Evolutionary conservation across 2,329 filamentous ascomycete genomes (phyloP).

Genomic region (Colletotrichum echinochloae): DNA sequence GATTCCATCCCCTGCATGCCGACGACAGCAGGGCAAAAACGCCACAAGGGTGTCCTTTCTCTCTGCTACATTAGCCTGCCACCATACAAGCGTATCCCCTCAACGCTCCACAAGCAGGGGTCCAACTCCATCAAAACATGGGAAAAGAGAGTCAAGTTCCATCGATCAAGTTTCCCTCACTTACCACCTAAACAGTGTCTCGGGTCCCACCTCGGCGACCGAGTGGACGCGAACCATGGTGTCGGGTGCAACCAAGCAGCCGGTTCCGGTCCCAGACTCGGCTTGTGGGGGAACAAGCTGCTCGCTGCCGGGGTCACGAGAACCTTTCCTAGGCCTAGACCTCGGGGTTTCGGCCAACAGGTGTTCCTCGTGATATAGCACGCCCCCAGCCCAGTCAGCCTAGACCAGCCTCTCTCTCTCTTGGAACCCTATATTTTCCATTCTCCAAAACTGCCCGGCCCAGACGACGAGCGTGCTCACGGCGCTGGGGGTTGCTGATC

Average conservation of each 20-base stretch:
- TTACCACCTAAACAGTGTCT: not conserved
- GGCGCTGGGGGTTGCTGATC: conserved; percentile 71
- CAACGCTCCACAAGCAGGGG: not conserved
- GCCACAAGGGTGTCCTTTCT: not conserved
- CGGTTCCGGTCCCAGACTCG: not conserved
- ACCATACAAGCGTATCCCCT: not conserved
- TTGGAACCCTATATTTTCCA: not conserved
- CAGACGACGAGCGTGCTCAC: conserved; percentile 78
- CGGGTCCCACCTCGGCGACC: conserved; percentile 17
- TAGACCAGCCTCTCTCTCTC: not conserved
- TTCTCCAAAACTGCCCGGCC: conserved; percentile 52
- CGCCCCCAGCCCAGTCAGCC: not conserved
- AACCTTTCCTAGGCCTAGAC: not conserved
- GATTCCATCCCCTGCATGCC: not conserved
- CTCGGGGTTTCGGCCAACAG: too few species aligned
- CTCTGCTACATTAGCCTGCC: not conserved
- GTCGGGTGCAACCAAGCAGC: not conserved
- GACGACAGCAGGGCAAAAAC: not conserved
- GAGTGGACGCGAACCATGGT: conserved; percentile 12
- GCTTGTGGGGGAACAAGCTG: conserved; percentile 4
- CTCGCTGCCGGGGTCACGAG: conserved; percentile 15
- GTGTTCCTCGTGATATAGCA: not conserved
- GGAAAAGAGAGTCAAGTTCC: not conserved
- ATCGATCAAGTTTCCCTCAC: not conserved
- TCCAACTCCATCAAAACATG: not conserved